These are phyloP conservation scores for Talaromyces ruber DNA, from an alignment of 495 filamentous ascomycete genomes.

Conservation along the genomic window DNA sequence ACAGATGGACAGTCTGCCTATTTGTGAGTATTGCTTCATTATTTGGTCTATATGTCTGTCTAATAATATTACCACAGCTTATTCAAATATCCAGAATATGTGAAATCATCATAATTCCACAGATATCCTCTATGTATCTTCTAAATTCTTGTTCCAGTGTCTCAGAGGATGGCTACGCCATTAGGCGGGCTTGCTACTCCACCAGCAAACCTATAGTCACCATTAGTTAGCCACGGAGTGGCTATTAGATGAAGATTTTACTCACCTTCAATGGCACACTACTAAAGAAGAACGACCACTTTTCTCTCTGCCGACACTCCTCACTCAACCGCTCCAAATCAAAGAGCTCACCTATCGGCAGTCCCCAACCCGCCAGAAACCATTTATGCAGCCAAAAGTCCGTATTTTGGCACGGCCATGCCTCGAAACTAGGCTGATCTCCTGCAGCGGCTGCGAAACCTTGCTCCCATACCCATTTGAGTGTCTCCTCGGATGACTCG, in stretches of 20 bases:
- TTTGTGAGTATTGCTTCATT: too few species aligned
- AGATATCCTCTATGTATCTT: neutral
- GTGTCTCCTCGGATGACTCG: too few species aligned
- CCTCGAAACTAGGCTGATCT: conserved; percentile 11
- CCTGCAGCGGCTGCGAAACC: too few species aligned
- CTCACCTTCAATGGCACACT: conserved; percentile 47
- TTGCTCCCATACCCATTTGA: too few species aligned
- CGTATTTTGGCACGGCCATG: conserved; percentile 19
- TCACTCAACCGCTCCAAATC: conserved; percentile 40
- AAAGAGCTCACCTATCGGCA: conserved; percentile 53
- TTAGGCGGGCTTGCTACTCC: neutral
- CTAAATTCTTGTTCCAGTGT: neutral
- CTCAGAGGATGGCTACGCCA: neutral
- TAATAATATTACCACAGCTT: too few species aligned
- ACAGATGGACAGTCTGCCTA: too few species aligned
- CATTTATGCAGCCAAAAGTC: conserved; percentile 39
- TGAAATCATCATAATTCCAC: neutral
- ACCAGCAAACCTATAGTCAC: neutral
- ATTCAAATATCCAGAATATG: too few species aligned
- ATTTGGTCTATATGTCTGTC: too few species aligned
- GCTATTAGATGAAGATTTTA: neutral
- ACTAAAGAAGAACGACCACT: conserved; percentile 45
- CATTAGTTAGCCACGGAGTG: neutral
- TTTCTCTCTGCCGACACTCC: conserved; percentile 31
- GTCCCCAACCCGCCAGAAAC: conserved; percentile 46